phyloP scores from a whole-genome alignment of 305 asterid species.

The Lippia alba region DNA sequence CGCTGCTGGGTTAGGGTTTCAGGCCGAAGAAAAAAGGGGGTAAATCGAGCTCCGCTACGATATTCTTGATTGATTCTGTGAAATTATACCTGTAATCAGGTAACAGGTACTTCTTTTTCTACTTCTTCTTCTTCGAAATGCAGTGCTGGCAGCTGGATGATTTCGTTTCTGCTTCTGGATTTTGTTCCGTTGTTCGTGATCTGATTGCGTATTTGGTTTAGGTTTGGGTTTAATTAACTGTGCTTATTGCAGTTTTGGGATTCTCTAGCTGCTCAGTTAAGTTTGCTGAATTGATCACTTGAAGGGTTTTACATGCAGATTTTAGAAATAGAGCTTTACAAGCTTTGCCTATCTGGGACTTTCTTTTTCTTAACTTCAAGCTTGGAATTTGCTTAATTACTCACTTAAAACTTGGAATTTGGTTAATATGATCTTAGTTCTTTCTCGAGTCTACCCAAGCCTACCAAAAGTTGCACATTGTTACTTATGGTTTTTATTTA shows the following conservation, averaged over 20 bases:
- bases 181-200: conserved; percentile 36
- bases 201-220: conserved; percentile 11
- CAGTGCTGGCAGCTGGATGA: neutral
- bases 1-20: conserved; percentile 39
- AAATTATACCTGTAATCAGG: conserved; percentile 8
- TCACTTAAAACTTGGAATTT: neutral
- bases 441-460: neutral
- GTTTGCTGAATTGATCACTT: neutral
- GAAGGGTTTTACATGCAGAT: neutral
- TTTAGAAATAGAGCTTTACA: conserved; percentile 1
- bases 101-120: conserved; percentile 8
- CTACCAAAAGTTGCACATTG: neutral
- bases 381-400: conserved; percentile 13
- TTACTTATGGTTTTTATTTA: conserved; percentile 1
- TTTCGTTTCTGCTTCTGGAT: conserved; percentile 34
- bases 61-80: conserved; percentile 3
- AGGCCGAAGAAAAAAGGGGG: conserved; percentile 2
- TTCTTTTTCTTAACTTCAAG: neutral
- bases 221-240: neutral
- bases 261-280: neutral
- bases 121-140: conserved; percentile 11
- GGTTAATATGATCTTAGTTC: too few relatives aligned
- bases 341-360: neutral
- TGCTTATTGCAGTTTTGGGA: neutral
- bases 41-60: conserved; percentile 5